phyloP scores from a whole-genome alignment of 2,329 filamentous ascomycete genomes.

The Paramyrothecium roridum region DNA sequence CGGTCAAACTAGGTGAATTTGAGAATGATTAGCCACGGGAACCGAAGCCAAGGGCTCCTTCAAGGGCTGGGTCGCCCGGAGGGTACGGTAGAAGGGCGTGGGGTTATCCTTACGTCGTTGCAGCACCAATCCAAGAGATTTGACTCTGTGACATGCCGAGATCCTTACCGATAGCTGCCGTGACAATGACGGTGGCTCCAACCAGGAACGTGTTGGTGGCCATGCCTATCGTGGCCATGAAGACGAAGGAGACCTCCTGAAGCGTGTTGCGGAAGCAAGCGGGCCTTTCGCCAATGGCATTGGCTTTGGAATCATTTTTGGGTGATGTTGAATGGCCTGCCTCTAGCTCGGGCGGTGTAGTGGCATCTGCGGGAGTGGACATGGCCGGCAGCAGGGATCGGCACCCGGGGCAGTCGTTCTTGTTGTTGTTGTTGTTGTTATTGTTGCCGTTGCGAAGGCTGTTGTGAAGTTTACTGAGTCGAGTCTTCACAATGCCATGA shows the following conservation, averaged over 20 bases:
- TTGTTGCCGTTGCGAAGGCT: too few relatives aligned
- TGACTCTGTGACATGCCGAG: conserved; percentile 62
- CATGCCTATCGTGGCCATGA: conserved; percentile 65
- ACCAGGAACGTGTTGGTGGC: conserved; percentile 58
- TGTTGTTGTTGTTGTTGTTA: too few relatives aligned
- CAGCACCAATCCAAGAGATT: conserved; percentile 65
- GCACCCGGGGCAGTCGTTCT: too few relatives aligned
- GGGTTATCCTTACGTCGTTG: conserved; percentile 38
- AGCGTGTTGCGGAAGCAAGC: conserved; percentile 59
- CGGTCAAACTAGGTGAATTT: conserved; percentile 38
- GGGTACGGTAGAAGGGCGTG: too few relatives aligned
- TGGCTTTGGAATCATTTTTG: conserved; percentile 3
- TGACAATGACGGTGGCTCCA: conserved; percentile 59
- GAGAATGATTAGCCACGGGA: background rate
- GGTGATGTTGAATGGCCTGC: conserved; percentile 1
- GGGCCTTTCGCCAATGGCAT: conserved; percentile 37
- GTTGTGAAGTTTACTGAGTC: too few relatives aligned
- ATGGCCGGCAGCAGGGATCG: background rate
- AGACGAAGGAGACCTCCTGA: conserved; percentile 63
- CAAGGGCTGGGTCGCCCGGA: background rate
- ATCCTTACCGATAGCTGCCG: conserved; percentile 56
- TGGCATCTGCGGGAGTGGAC: background rate
- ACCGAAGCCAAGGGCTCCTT: background rate
- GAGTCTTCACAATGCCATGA: too few relatives aligned
- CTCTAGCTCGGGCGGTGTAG: background rate